Conservation (phyloP, 352 stramenopile genomes). For the Phytophthora pinifolia region DNA sequence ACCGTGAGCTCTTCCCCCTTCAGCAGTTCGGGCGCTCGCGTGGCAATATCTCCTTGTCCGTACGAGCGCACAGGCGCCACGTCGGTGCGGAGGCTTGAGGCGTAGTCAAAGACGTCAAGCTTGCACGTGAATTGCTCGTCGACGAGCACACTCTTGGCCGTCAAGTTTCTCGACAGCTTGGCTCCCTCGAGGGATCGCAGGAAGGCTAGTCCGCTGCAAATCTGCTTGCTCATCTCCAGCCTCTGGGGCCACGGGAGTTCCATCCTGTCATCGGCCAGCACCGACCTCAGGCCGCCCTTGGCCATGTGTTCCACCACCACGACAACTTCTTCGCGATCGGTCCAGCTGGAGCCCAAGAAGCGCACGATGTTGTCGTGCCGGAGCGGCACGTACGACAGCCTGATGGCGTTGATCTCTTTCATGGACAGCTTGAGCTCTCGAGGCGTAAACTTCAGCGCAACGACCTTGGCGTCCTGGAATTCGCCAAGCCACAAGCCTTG, state of each 20-base stretch:
- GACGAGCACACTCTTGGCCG: slow-evolving; percentile 59
- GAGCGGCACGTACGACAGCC: slow-evolving; percentile 56
- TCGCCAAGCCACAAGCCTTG: slow-evolving; percentile 55
- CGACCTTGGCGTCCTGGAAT: slow-evolving; percentile 48
- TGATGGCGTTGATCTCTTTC: slow-evolving; percentile 47
- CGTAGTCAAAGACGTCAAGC: slow-evolving; percentile 77
- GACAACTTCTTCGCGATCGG: slow-evolving; percentile 55
- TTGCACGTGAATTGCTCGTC: slow-evolving; percentile 66
- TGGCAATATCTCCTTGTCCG: slow-evolving; percentile 58
- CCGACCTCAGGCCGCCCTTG: slow-evolving; percentile 60
- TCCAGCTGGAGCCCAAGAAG: slow-evolving; percentile 66
- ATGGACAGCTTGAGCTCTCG: slow-evolving; percentile 36
- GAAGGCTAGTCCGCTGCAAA: slow-evolving; percentile 52
- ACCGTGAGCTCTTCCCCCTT: slow-evolving; percentile 40
- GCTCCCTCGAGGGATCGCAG: slow-evolving; percentile 40
- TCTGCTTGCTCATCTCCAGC: slow-evolving; percentile 51
- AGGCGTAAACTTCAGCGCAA: slow-evolving; percentile 54
- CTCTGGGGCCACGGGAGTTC: slow-evolving; percentile 55
- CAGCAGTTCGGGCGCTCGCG: slow-evolving; percentile 61
- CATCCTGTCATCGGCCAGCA: slow-evolving; percentile 48
- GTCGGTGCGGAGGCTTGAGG: slow-evolving; percentile 46
- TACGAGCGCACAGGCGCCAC: slow-evolving; percentile 42
- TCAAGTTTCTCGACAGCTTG: slow-evolving; percentile 52
- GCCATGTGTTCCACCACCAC: slow-evolving; percentile 79
- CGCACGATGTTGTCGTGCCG: slow-evolving; percentile 67